Conservation (phyloP, 805 yeast genomes). For the Schwanniomyces polymorphus region DNA sequence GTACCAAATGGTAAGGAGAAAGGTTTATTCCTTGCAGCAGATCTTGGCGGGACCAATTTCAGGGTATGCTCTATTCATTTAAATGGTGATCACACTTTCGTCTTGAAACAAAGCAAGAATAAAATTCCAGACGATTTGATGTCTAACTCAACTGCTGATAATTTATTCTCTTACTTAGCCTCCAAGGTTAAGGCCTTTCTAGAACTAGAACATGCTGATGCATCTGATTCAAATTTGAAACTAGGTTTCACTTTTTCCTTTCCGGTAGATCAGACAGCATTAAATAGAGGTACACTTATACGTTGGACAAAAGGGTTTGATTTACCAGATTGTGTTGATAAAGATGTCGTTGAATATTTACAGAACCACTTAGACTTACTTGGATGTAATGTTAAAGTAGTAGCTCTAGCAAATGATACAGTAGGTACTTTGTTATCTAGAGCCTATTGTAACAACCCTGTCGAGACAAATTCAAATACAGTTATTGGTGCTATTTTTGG, state of each 20-base stretch:
- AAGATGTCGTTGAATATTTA: slow-evolving; percentile 73
- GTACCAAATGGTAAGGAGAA: slow-evolving; percentile 84
- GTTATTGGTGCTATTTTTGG: slow-evolving; percentile 91
- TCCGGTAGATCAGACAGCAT: slow-evolving; percentile 85
- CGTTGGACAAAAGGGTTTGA: slow-evolving; percentile 98
- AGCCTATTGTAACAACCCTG: slow-evolving; percentile 69
- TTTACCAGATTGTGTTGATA: slow-evolving; percentile 79
- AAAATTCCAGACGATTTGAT: slow-evolving; percentile 78
- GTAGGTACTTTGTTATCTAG: slow-evolving; percentile 91
- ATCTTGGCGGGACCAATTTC: slow-evolving; percentile 94
- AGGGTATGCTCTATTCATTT: slow-evolving; percentile 87
- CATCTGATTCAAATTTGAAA: slow-evolving; percentile 43
- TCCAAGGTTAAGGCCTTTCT: slow-evolving; percentile 66
- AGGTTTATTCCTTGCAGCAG: slow-evolving; percentile 87
- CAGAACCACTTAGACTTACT: slow-evolving; percentile 67
- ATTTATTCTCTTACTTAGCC: slow-evolving; percentile 75
- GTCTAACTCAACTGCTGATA: slow-evolving; percentile 61
- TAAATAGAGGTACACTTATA: slow-evolving; percentile 75
- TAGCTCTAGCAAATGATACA: slow-evolving; percentile 93
- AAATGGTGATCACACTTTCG: slow-evolving; percentile 77
- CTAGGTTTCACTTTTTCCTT: slow-evolving; percentile 93
- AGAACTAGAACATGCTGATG: slow-evolving; percentile 60
- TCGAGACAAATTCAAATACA: slow-evolving; percentile 69
- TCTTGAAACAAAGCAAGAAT: slow-evolving; percentile 70
- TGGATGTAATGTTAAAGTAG: slow-evolving; percentile 65